These are phyloP conservation scores for Aspergillus fijiensis DNA, from an alignment of 2,329 filamentous ascomycete species.

Conservation along the genomic window DNA sequence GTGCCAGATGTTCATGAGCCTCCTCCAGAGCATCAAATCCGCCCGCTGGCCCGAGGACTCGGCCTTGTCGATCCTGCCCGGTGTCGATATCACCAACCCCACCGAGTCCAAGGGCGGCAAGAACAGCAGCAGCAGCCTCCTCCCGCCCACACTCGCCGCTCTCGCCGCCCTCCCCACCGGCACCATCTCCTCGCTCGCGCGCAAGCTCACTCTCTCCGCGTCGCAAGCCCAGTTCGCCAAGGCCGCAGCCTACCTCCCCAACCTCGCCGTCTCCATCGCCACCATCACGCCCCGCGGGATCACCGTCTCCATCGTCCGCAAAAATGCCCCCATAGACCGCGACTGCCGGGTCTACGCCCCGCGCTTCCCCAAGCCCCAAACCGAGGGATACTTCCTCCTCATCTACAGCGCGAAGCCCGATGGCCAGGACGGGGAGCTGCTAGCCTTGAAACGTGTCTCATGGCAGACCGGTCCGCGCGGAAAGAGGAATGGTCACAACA, in stretches of 20 bases:
- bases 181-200: slow-evolving; percentile 27
- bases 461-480: slow-evolving; percentile 57
- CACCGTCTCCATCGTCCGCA: slow-evolving; percentile 57
- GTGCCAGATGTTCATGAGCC: slow-evolving; percentile 74
- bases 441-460: slow-evolving; percentile 81
- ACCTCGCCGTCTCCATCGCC: slow-evolving; percentile 62
- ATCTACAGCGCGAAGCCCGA: slow-evolving; percentile 51
- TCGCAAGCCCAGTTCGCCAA: slow-evolving; percentile 48
- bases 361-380: slow-evolving; percentile 89
- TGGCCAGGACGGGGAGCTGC: slow-evolving; percentile 66
- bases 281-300: slow-evolving; percentile 64
- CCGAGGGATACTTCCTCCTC: slow-evolving; percentile 87
- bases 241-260: slow-evolving; percentile 66
- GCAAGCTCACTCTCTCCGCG: slow-evolving; percentile 30
- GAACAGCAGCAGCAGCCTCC: slow-evolving; percentile 6
- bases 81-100: slow-evolving; percentile 48
- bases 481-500: slow-evolving; percentile 21
- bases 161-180: slow-evolving; percentile 31
- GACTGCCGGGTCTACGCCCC: slow-evolving; percentile 82
- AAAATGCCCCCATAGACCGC: slow-evolving; percentile 63
- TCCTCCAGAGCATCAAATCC: slow-evolving; percentile 90
- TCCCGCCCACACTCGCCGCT: slow-evolving; percentile 33
- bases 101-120: slow-evolving; percentile 15
- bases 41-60: slow-evolving; percentile 86
- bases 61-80: slow-evolving; percentile 75